Evolutionary conservation across 306 rosid genomes (phyloP), one percentile per base, ranked within the genome.

Genomic region (Styphnolobium japonicum): DNA sequence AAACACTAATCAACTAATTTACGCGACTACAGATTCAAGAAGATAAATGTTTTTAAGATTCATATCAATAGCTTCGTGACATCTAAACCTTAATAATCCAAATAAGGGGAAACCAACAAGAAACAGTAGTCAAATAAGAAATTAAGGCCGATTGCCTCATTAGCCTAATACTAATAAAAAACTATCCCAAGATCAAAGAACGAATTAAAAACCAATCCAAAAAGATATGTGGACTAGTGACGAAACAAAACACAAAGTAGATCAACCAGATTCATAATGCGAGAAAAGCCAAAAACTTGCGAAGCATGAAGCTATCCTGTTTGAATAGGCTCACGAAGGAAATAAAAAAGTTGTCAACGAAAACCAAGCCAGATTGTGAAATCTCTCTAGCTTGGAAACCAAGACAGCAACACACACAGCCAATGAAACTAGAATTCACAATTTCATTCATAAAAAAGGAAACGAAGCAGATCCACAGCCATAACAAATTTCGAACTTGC

Each of bases 391-490:
- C 46, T 10, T 4, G 2, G 29, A 12, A 68, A 67, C 45, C 23
- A 75, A 62, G 55, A 46, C 61, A 61, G 18, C 61, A 63, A 7
- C 25, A 25, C 0, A 19, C 68, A 58, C 43, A 56, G 21, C 18
- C 58, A 45, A 34, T 0, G 33, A 58, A 57, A 55, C n/a, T 23
- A 31, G 22, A 45, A 68, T 21, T 79, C 57, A 46, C 45, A 1
- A 29, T 36, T 67, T 7, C 67, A 73, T 60, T 39, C 27, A 9
- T 10, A 11, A 15, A 65, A 39, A 83, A 79, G 22, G 39, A 78
- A 73, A 70, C 0, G 29, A 62, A 68, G 74, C 36, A 75, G 85
- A 86, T 80, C 81, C 76, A 25, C 29, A 72, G 61, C 21, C 58
- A 10, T 21, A 70, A 36, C 60, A 61, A 69, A 27, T 14, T 70